Conservation (phyloP, 2,329 filamentous ascomycete species). For the Trichoderma sp. region DNA sequence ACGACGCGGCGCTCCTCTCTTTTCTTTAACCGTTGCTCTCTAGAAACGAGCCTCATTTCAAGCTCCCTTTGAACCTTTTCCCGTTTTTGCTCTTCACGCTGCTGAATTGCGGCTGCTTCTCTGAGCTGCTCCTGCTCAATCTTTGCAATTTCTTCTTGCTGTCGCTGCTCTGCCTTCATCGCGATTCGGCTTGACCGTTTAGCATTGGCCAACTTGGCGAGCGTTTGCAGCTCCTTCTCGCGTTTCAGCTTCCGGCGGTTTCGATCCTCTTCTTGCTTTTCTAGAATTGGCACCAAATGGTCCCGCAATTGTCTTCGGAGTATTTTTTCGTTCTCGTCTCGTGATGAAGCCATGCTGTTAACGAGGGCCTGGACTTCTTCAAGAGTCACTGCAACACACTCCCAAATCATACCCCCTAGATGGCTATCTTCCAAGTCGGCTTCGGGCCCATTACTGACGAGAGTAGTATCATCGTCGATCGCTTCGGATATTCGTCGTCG, state of each 20-base stretch:
- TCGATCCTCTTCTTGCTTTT: constrained; percentile 73
- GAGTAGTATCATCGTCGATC: constrained; percentile 35
- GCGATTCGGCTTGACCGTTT: constrained; percentile 93
- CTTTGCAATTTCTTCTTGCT: constrained; percentile 67
- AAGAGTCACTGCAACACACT: constrained; percentile 82
- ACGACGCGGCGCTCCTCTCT: constrained; percentile 80
- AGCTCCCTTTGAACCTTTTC: constrained; percentile 68
- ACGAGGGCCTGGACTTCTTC: constrained; percentile 75
- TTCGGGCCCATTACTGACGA: constrained; percentile 38
- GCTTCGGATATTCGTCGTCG: constrained; percentile 60
- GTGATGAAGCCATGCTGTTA: constrained; percentile 69
- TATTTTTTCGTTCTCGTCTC: constrained; percentile 82
- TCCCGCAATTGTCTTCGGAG: constrained; percentile 71
- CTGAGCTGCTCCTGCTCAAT: constrained; percentile 60
- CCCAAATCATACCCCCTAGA: constrained; percentile 80
- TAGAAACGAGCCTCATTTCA: constrained; percentile 76
- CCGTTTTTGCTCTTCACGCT: constrained; percentile 65
- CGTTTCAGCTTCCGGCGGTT: constrained; percentile 68
- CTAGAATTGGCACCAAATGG: constrained; percentile 80
- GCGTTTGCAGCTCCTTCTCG: constrained; percentile 75
- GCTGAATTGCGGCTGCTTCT: constrained; percentile 63
- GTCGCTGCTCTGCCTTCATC: constrained; percentile 75
- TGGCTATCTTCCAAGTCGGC: constrained; percentile 55
- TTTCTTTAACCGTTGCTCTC: constrained; percentile 83
- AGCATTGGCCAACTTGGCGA: constrained; percentile 87